phyloP scores from a whole-genome alignment of 768 basidiomycete genomes.

The Lentinus tigrinus region DNA sequence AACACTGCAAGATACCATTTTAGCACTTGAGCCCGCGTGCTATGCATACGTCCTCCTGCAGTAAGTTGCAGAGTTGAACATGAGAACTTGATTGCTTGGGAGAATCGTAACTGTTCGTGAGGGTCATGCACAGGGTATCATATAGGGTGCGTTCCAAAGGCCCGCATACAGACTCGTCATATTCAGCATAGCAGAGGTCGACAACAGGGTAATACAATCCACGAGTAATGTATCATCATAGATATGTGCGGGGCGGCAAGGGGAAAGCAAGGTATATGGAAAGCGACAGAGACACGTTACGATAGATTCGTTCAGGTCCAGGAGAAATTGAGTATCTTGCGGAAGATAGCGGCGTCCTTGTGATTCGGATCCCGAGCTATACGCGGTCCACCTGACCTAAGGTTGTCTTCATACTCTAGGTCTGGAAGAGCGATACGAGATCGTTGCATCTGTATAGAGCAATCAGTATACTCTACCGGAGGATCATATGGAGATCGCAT shows the following conservation, averaged over 20 bases:
- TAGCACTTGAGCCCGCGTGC: not conserved
- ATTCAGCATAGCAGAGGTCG: constrained; percentile 22
- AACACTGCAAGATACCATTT: not conserved
- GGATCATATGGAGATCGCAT: constrained; percentile 16
- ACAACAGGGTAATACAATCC: constrained; percentile 20
- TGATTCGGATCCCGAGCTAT: constrained; percentile 24
- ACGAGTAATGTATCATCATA: constrained; percentile 19
- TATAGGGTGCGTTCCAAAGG: constrained; percentile 8
- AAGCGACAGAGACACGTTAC: constrained; percentile 8
- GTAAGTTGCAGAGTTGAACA: too few relatives aligned
- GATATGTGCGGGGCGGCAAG: constrained; percentile 13
- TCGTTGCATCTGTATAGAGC: constrained; percentile 55
- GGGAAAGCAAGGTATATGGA: constrained; percentile 18
- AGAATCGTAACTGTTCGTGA: not conserved
- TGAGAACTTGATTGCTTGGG: too few relatives aligned
- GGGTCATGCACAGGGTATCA: not conserved
- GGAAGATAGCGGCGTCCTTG: constrained; percentile 28
- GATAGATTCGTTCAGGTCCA: constrained; percentile 16
- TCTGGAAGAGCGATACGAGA: constrained; percentile 57
- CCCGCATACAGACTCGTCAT: constrained; percentile 21
- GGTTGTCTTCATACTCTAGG: constrained; percentile 29
- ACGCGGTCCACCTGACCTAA: constrained; percentile 15
- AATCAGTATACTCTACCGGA: not conserved
- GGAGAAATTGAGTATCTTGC: constrained; percentile 25
- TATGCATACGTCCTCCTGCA: too few relatives aligned